phyloP scores from a whole-genome alignment of 305 asterid genomes.

The Fraxinus dipetala region DNA sequence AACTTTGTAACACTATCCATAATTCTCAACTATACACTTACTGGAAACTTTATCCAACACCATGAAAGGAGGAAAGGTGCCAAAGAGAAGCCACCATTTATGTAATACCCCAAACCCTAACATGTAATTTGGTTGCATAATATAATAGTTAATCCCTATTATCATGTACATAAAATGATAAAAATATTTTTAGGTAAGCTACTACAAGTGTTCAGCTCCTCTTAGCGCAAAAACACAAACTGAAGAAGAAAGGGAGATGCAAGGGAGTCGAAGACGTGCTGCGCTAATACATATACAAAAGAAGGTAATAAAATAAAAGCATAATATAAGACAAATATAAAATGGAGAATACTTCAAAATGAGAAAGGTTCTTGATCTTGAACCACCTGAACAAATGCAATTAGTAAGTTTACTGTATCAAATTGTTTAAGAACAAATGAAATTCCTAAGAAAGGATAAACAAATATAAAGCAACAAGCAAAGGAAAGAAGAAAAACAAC shows the following conservation, averaged over 20 bases:
- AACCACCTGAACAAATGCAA: slow-evolving; percentile 13
- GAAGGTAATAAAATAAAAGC: slow-evolving; percentile 14
- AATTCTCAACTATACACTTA: slow-evolving; percentile 12
- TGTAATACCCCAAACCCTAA: slow-evolving; percentile 15
- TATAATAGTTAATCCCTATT: background rate
- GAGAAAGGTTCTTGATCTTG: slow-evolving; percentile 14
- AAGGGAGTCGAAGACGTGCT: background rate
- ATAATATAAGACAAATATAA: background rate
- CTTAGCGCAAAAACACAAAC: slow-evolving; percentile 13
- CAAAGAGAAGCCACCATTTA: slow-evolving; percentile 7
- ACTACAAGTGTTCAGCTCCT: slow-evolving; percentile 2
- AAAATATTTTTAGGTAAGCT: slow-evolving; percentile 3
- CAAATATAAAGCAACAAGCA: background rate
- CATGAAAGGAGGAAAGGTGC: background rate
- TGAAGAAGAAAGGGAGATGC: slow-evolving; percentile 9
- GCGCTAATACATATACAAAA: background rate
- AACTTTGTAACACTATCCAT: background rate
- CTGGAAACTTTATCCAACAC: slow-evolving; percentile 22
- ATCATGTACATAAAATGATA: background rate
- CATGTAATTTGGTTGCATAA: background rate
- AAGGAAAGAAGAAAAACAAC: slow-evolving; percentile 27
- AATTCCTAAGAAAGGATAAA: slow-evolving; percentile 3
- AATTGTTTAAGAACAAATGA: background rate
- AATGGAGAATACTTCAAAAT: slow-evolving; percentile 13
- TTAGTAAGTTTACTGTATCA: background rate